These are phyloP conservation scores for Pseudoneurospora amorphoporcata DNA, from an alignment of 495 filamentous ascomycete species.

Conservation along the genomic window DNA sequence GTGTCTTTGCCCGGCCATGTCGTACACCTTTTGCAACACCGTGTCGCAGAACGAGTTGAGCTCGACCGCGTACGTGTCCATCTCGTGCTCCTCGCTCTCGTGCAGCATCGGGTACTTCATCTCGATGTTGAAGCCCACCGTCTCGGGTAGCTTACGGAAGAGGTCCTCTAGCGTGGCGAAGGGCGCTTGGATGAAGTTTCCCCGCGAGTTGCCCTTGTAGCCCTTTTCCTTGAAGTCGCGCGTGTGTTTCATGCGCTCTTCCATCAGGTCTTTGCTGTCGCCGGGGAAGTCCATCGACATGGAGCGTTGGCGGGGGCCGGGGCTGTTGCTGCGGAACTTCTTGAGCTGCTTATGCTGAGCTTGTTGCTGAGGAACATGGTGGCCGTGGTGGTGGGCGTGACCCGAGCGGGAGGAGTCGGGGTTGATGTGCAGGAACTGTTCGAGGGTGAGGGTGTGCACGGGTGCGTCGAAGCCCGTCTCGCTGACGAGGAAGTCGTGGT, in stretches of 20 bases:
- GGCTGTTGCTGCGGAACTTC: constrained; percentile 23
- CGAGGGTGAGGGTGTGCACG: constrained; percentile 86
- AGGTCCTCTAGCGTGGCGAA: constrained; percentile 93
- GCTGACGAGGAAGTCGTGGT: constrained; percentile 97
- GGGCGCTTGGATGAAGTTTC: constrained; percentile 84
- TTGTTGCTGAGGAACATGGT: constrained; percentile 1
- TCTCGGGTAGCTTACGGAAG: constrained; percentile 70
- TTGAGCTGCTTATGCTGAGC: constrained; percentile 19
- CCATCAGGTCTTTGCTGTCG: constrained; percentile 43
- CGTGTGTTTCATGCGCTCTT: constrained; percentile 94
- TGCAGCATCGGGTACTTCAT: constrained; percentile 98
- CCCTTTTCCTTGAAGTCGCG: constrained; percentile 80
- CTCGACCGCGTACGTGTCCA: constrained; percentile 96
- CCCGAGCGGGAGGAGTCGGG: constrained; percentile 29
- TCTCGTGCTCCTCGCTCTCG: constrained; percentile 87
- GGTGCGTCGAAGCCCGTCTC: constrained; percentile 97
- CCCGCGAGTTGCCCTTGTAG: constrained; percentile 91
- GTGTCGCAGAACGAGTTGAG: constrained; percentile 96
- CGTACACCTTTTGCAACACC: constrained; percentile 77
- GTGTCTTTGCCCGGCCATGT: constrained; percentile 55
- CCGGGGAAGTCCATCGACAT: constrained; percentile 33
- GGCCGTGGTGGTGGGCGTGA: not conserved
- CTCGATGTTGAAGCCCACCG: constrained; percentile 94
- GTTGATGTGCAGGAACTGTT: constrained; percentile 87
- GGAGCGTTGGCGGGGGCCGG: constrained; percentile 32